Percentiles rank a stretch among this genome's conserved stretches.
These are phyloP conservation scores for Scedosporium dehoogii DNA, from an alignment of 2,329 filamentous ascomycete genomes.

Conservation along the genomic window DNA sequence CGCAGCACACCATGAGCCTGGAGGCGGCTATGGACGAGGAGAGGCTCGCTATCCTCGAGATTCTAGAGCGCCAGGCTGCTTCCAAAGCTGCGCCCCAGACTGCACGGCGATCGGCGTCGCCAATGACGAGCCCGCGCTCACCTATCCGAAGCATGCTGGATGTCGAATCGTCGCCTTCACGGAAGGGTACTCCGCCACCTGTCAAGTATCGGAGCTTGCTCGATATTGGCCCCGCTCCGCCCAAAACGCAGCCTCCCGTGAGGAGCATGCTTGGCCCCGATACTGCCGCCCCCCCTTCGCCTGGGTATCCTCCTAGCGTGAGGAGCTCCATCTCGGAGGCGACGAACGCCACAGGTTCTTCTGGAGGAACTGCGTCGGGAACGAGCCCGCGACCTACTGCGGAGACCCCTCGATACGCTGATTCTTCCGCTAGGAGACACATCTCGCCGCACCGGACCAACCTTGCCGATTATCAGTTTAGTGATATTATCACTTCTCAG, in stretches of 20 bases:
- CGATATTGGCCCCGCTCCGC: slow-evolving; percentile 36
- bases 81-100: slow-evolving; percentile 20
- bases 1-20: slow-evolving; percentile 52
- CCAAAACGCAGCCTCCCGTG: slow-evolving; percentile 24
- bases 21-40: slow-evolving; percentile 71
- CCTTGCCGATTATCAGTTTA: slow-evolving; percentile 47
- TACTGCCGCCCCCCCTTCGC: slow-evolving; percentile 12
- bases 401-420: background rate
- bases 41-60: slow-evolving; percentile 59
- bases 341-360: background rate
- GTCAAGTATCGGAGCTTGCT: slow-evolving; percentile 48
- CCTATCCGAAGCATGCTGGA: slow-evolving; percentile 62
- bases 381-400: background rate
- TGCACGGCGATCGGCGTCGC: slow-evolving; percentile 38
- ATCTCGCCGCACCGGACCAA: background rate
- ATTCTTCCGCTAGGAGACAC: background rate
- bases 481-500: slow-evolving; percentile 44
- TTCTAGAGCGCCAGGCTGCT: slow-evolving; percentile 45
- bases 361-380: background rate
- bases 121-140: slow-evolving; percentile 48
- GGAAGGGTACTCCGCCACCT: slow-evolving; percentile 9
- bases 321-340: slow-evolving; percentile 4
- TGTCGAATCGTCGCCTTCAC: slow-evolving; percentile 26
- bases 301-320: background rate
- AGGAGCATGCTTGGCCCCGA: slow-evolving; percentile 45